Conservation (phyloP, 805 yeast species). For the Suhomyces emberorum region DNA sequence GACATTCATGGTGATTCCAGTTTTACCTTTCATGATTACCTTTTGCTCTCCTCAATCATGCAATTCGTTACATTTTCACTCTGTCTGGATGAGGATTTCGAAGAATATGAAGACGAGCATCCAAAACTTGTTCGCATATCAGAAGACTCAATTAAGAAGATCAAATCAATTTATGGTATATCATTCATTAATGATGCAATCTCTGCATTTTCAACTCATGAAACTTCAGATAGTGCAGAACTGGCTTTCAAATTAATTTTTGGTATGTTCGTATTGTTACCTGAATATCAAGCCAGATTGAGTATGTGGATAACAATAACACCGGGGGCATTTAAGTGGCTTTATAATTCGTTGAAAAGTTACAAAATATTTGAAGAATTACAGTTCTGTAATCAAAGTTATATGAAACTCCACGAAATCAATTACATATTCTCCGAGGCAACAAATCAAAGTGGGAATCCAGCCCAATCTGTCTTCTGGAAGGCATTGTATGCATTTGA, state of each 20-base stretch:
- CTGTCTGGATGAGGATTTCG: constrained; percentile 4
- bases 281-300: constrained; percentile 33
- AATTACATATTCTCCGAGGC: background rate
- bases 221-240: background rate
- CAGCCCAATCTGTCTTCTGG: constrained; percentile 24
- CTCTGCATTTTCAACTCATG: background rate
- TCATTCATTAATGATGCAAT: constrained; percentile 20
- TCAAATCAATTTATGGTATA: constrained; percentile 17
- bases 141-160: background rate
- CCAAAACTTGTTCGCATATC: constrained; percentile 6
- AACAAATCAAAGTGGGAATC: background rate
- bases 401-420: background rate
- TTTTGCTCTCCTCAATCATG: constrained; percentile 17
- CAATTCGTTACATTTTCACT: constrained; percentile 17
- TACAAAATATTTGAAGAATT: constrained; percentile 14
- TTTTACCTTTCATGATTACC: constrained; percentile 16
- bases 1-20: constrained; percentile 13
- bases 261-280: constrained; percentile 35
- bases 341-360: constrained; percentile 23
- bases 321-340: constrained; percentile 36
- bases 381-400: background rate
- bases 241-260: constrained; percentile 20
- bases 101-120: constrained; percentile 16
- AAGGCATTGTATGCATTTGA: constrained; percentile 46
- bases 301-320: constrained; percentile 41